These are phyloP conservation scores for Dianthus caryophyllus DNA, from an alignment of 148 eudicot genomes.

Conservation along the genomic window DNA sequence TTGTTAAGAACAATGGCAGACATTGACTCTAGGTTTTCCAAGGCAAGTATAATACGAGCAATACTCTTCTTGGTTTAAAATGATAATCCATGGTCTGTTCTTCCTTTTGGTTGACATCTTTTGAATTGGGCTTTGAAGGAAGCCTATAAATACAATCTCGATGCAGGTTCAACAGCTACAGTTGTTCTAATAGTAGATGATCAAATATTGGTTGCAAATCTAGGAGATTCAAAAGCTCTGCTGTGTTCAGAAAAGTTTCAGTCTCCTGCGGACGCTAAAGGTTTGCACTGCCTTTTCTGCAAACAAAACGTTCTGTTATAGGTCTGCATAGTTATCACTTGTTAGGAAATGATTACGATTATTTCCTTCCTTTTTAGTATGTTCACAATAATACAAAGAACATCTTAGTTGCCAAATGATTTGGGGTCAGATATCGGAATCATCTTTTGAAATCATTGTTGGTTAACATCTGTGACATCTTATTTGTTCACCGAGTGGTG, in stretches of 20 bases:
- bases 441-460: neutral
- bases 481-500: neutral
- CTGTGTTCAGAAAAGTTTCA: slow-evolving; percentile 79
- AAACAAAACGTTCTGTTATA: slow-evolving; percentile 14
- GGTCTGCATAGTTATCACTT: neutral
- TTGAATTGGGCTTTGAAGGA: slow-evolving; percentile 55
- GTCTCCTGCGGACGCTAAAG: slow-evolving; percentile 76
- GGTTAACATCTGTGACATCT: neutral
- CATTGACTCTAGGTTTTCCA: slow-evolving; percentile 70
- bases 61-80: slow-evolving; percentile 1
- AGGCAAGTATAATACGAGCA: slow-evolving; percentile 42
- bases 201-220: slow-evolving; percentile 81
- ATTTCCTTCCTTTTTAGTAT: neutral
- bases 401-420: neutral
- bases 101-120: slow-evolving; percentile 22
- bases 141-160: slow-evolving; percentile 63
- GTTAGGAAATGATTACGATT: neutral
- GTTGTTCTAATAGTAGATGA: slow-evolving; percentile 63
- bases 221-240: slow-evolving; percentile 94
- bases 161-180: slow-evolving; percentile 87
- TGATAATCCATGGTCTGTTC: slow-evolving; percentile 3
- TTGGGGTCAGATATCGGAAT: neutral
- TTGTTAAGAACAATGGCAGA: slow-evolving; percentile 76
- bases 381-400: neutral
- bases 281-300: slow-evolving; percentile 37